Evolutionary conservation across 257 asterid species (phyloP), one percentile per base, ranked within the genome.

Genomic region (Solanum appendiculatum): DNA sequence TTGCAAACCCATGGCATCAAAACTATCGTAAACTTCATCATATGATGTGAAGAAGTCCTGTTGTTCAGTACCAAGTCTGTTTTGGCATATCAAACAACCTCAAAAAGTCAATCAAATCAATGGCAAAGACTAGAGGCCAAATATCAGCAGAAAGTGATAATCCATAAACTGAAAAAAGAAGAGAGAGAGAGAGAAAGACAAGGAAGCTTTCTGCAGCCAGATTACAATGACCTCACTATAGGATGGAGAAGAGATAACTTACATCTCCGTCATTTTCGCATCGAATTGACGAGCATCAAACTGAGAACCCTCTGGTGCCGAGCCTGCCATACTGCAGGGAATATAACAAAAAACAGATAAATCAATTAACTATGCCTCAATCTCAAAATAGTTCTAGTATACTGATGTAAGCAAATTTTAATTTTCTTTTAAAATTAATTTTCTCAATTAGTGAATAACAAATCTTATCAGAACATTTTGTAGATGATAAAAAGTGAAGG

Each of bases 291-390:
- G 90, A 83, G 91, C 88, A 87, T 92, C 93, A 86, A 91, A 93
- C 64, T 92, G 94, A 89, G 96, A 93, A 69, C 94, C 96, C 86
- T 93, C 94, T 63, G 95, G 88, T 87, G 93, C 88, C 54, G 80
- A 21, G 87, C 93, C 95, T 74, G 95, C 92, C 93, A 93, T 93
- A 91, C 92, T 93, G 92, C 86, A 39, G 85, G 85, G 82, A 37
- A 33, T 31, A 40, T 88, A 85, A 44, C 69, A 34, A 70, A 34
- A 46, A 83, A 20, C 14, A 84, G 29, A 34, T 63, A 64, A 51
- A 66, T 68, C 36, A 63, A 37, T 44, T 51, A 80, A 37, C 14
- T 60, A 78, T 56, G 27, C 27, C 36, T 33, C 23, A 73, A 16
- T 58, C 82, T 37, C 54, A 74, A 74, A 23, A 14, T 37, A 39